Evolutionary conservation across 1,139 yeast species (phyloP).

Genomic region (Suhomyces atakaporum): DNA sequence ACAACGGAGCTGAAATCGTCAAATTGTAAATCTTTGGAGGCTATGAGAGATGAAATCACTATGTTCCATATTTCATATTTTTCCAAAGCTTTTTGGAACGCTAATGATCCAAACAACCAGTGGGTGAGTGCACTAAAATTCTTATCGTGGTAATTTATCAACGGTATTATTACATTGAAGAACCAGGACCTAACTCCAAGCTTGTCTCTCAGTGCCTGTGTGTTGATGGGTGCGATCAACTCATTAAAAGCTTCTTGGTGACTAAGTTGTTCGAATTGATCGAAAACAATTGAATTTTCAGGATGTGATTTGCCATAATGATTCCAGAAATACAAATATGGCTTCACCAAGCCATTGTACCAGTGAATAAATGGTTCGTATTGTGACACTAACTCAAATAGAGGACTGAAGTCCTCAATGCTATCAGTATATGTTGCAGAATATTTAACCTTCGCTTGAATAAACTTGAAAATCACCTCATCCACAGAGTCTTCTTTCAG

Average conservation of each 20-base stretch:
- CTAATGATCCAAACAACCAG: slow-evolving; percentile 26
- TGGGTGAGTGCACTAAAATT: slow-evolving; percentile 28
- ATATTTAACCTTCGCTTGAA: slow-evolving; percentile 26
- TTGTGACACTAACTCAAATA: slow-evolving; percentile 19
- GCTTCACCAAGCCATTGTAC: slow-evolving; percentile 31
- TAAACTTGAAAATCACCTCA: slow-evolving; percentile 22
- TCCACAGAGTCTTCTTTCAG: background rate
- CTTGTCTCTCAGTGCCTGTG: slow-evolving; percentile 13
- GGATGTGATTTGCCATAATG: slow-evolving; percentile 21
- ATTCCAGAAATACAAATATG: slow-evolving; percentile 35
- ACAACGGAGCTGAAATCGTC: slow-evolving; percentile 20
- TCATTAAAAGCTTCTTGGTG: slow-evolving; percentile 22
- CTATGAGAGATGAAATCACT: slow-evolving; percentile 22
- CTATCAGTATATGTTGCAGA: slow-evolving; percentile 24
- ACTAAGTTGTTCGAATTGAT: slow-evolving; percentile 1
- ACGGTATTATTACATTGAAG: slow-evolving; percentile 33
- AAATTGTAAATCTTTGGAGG: slow-evolving; percentile 13
- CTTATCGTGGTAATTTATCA: slow-evolving; percentile 21
- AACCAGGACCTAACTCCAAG: slow-evolving; percentile 29
- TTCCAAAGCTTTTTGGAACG: slow-evolving; percentile 7
- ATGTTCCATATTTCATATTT: slow-evolving; percentile 31
- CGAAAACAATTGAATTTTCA: background rate
- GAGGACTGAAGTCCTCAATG: slow-evolving; percentile 17
- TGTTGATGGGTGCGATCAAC: slow-evolving; percentile 27
- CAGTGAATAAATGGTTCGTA: slow-evolving; percentile 28